A percentile compares a stretch with the other conserved stretches of the same genome.
Conservation (phyloP, 116 monocot genomes). For the Iris pallida region DNA sequence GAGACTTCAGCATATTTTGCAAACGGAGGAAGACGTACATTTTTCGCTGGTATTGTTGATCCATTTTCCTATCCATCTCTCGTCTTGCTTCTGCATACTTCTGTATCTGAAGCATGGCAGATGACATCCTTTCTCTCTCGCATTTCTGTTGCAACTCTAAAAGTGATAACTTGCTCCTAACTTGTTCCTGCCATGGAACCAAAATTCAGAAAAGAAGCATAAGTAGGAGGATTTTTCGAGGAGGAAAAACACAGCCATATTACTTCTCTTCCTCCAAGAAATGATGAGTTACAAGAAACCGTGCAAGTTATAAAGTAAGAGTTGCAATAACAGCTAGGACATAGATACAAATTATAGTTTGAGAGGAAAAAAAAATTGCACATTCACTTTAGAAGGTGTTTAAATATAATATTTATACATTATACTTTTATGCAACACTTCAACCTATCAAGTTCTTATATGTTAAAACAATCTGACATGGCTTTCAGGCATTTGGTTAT, state of each 20-base stretch:
- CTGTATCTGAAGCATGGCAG: slow-evolving; percentile 37
- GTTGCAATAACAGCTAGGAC: neutral
- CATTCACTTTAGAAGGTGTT: no score
- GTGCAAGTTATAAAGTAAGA: neutral
- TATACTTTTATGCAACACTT: no score
- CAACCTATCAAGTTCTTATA: no score
- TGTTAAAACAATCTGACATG: no score
- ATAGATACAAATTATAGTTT: neutral
- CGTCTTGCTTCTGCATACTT: slow-evolving; percentile 48
- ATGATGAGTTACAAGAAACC: neutral
- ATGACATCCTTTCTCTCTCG: slow-evolving; percentile 37
- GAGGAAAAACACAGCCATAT: neutral
- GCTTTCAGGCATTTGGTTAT: no score
- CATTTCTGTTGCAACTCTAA: slow-evolving; percentile 42
- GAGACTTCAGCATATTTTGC: neutral
- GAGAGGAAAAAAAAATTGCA: neutral
- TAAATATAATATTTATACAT: no score
- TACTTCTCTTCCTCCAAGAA: neutral
- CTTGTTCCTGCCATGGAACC: slow-evolving; percentile 49
- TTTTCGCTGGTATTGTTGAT: slow-evolving; percentile 64
- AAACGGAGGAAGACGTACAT: slow-evolving; percentile 42
- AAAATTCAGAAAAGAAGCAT: neutral
- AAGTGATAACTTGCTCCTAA: slow-evolving; percentile 52
- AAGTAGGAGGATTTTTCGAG: neutral
- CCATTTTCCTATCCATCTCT: slow-evolving; percentile 65